Evolutionary conservation across 2,329 filamentous ascomycete genomes (phyloP).

Genomic region (Emydomyces testavorans): DNA sequence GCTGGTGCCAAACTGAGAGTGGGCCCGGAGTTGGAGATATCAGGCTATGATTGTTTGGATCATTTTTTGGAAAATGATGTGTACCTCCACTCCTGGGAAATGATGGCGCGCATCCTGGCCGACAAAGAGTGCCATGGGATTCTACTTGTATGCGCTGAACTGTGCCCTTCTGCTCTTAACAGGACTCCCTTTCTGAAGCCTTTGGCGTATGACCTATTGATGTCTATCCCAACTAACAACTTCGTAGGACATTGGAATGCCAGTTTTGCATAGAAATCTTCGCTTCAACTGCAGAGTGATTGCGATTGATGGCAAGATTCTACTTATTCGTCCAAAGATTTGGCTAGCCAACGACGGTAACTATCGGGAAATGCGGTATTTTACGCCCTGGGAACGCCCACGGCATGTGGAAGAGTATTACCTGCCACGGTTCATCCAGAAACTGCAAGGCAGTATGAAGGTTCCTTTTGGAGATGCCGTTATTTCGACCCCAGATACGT

Average conservation of each 20-base stretch:
- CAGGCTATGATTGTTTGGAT: slow-evolving; percentile 16
- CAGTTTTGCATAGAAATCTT: slow-evolving; percentile 46
- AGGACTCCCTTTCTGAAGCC: not conserved
- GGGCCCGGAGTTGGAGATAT: slow-evolving; percentile 36
- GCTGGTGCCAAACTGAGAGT: slow-evolving; percentile 48
- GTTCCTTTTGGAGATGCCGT: slow-evolving; percentile 57
- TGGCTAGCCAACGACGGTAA: slow-evolving; percentile 55
- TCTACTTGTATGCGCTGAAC: slow-evolving; percentile 26
- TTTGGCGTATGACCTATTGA: not conserved
- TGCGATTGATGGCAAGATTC: slow-evolving; percentile 51
- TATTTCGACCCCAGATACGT: slow-evolving; percentile 46
- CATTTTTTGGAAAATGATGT: slow-evolving; percentile 32
- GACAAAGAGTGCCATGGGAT: slow-evolving; percentile 51
- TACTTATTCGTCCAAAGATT: slow-evolving; percentile 56
- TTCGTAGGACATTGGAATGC: slow-evolving; percentile 29
- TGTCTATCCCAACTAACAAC: not conserved
- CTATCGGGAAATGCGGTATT: slow-evolving; percentile 44
- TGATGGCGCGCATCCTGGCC: slow-evolving; percentile 46
- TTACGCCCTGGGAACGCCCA: slow-evolving; percentile 49
- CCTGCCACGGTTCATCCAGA: slow-evolving; percentile 47
- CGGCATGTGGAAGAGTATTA: slow-evolving; percentile 48
- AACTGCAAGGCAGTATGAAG: slow-evolving; percentile 42
- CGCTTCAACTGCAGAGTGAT: slow-evolving; percentile 56
- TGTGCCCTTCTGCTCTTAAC: not conserved
- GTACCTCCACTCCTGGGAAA: slow-evolving; percentile 49